Percentiles rank a stretch among this genome's conserved stretches.
Conservation (phyloP, 495 filamentous ascomycete species). For the Lophium mytilinum region DNA sequence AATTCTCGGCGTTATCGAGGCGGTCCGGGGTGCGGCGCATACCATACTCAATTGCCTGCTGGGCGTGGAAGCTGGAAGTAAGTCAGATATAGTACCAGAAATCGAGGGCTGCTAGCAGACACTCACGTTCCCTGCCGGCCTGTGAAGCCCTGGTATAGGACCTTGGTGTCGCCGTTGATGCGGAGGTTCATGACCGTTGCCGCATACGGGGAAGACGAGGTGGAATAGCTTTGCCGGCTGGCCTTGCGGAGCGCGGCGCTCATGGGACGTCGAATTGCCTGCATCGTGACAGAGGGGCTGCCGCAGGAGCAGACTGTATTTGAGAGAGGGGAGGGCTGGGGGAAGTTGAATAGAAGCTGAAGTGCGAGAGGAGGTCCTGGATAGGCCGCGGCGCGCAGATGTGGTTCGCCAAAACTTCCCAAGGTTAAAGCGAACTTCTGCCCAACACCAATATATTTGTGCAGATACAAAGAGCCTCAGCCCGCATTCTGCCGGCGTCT, state of each 20-base stretch:
- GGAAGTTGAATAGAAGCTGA: slow-evolving; percentile 1
- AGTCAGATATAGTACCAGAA: slow-evolving; percentile 31
- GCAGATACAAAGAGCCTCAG: not conserved
- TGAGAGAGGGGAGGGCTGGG: slow-evolving; percentile 1
- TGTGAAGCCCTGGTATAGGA: slow-evolving; percentile 96
- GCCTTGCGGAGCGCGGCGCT: slow-evolving; percentile 29
- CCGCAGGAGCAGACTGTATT: slow-evolving; percentile 14
- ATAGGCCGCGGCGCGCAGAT: not conserved
- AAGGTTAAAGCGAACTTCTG: no score
- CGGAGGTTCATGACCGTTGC: slow-evolving; percentile 82
- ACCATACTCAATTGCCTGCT: slow-evolving; percentile 98
- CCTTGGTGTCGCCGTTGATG: slow-evolving; percentile 85
- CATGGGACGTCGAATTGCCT: slow-evolving; percentile 34
- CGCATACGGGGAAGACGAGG: slow-evolving; percentile 61
- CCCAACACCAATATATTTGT: not conserved
- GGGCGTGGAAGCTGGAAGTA: slow-evolving; percentile 76
- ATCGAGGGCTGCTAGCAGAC: not conserved
- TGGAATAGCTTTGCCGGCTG: slow-evolving; percentile 59
- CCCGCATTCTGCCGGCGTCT: not conserved
- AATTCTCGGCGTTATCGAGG: slow-evolving; percentile 19
- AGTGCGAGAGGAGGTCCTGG: slow-evolving; percentile 1
- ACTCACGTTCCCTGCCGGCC: slow-evolving; percentile 98
- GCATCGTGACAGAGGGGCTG: slow-evolving; percentile 28
- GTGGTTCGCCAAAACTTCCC: not conserved
- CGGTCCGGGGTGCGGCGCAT: slow-evolving; percentile 31